A percentile compares a stretch with the other conserved stretches of the same genome.
phyloP scores from a whole-genome alignment of 352 stramenopile genomes.

The Phytopythium oedochilum region DNA sequence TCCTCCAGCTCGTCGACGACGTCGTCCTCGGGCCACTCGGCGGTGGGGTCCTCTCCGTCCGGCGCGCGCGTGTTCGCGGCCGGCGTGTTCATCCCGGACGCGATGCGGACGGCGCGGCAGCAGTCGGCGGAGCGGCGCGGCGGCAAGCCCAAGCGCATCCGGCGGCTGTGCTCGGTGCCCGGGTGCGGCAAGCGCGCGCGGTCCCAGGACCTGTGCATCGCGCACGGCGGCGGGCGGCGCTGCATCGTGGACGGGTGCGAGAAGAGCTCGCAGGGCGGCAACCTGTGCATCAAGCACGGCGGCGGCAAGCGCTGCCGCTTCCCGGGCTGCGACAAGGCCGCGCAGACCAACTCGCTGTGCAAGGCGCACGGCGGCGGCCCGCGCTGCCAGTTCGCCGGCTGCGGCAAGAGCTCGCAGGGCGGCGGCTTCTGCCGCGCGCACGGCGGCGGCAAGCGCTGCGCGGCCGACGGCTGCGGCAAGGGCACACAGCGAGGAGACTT shows the following conservation, averaged over 20 bases:
- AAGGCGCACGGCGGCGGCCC: slow-evolving; percentile 82
- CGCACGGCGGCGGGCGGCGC: slow-evolving; percentile 72
- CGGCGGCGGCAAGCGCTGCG: slow-evolving; percentile 85
- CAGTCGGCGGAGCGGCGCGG: neutral
- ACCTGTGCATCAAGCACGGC: slow-evolving; percentile 84
- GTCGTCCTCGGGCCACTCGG: slow-evolving; percentile 21
- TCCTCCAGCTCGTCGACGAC: slow-evolving; percentile 15
- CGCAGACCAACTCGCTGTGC: slow-evolving; percentile 84
- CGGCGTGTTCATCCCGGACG: neutral
- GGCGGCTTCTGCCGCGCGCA: slow-evolving; percentile 82
- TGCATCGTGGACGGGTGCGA: slow-evolving; percentile 76
- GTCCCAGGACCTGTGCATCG: slow-evolving; percentile 84
- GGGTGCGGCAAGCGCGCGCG: slow-evolving; percentile 86
- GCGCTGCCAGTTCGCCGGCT: slow-evolving; percentile 67
- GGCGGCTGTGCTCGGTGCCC: slow-evolving; percentile 60
- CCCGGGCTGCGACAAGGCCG: slow-evolving; percentile 73
- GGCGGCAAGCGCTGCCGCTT: slow-evolving; percentile 78
- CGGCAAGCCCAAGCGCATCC: slow-evolving; percentile 26
- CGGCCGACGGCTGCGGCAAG: slow-evolving; percentile 81
- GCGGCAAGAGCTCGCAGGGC: slow-evolving; percentile 69
- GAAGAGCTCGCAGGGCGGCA: slow-evolving; percentile 76
- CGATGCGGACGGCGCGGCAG: neutral
- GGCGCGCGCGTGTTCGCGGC: neutral
- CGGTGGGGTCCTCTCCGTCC: slow-evolving; percentile 13
- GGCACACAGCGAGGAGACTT: slow-evolving; percentile 84